Conservation (phyloP, 495 filamentous ascomycete species). For the Cercophora scortea region DNA sequence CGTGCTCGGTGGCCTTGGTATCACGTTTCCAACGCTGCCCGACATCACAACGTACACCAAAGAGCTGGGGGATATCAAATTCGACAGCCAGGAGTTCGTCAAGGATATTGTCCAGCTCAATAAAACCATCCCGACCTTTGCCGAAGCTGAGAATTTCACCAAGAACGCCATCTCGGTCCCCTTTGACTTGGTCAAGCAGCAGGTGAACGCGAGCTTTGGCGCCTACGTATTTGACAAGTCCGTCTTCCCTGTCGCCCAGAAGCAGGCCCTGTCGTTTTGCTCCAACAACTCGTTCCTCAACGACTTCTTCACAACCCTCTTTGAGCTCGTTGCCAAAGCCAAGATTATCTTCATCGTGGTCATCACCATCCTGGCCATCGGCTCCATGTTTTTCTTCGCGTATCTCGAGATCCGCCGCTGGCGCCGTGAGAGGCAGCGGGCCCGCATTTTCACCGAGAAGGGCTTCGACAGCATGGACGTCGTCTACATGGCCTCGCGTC, state of each 20-base stretch:
- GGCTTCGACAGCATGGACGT: constrained; percentile 77
- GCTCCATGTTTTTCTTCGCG: constrained; percentile 68
- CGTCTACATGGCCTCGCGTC: constrained; percentile 77
- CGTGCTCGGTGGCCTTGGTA: constrained; percentile 26
- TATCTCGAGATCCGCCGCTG: constrained; percentile 74
- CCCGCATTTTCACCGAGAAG: constrained; percentile 55
- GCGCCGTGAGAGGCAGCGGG: constrained; percentile 60
- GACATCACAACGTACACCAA: constrained; percentile 52
- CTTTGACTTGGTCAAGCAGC: constrained; percentile 66
- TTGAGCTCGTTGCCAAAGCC: constrained; percentile 50
- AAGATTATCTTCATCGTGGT: constrained; percentile 67
- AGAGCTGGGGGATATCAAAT: constrained; percentile 58
- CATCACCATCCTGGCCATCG: constrained; percentile 58
- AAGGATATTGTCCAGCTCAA: constrained; percentile 61
- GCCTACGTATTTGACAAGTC: constrained; percentile 69
- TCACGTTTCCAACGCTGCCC: constrained; percentile 39
- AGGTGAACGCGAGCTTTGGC: constrained; percentile 58
- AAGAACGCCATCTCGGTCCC: constrained; percentile 63
- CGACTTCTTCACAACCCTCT: constrained; percentile 73
- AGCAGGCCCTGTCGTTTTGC: constrained; percentile 80
- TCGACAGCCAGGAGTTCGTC: constrained; percentile 56
- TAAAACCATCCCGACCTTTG: constrained; percentile 71
- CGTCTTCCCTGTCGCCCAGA: constrained; percentile 71
- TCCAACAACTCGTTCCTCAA: constrained; percentile 75
- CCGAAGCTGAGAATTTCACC: constrained; percentile 70